Evolutionary conservation across 345 rosid species (phyloP).

Genomic region (Orychophragmus violaceus): DNA sequence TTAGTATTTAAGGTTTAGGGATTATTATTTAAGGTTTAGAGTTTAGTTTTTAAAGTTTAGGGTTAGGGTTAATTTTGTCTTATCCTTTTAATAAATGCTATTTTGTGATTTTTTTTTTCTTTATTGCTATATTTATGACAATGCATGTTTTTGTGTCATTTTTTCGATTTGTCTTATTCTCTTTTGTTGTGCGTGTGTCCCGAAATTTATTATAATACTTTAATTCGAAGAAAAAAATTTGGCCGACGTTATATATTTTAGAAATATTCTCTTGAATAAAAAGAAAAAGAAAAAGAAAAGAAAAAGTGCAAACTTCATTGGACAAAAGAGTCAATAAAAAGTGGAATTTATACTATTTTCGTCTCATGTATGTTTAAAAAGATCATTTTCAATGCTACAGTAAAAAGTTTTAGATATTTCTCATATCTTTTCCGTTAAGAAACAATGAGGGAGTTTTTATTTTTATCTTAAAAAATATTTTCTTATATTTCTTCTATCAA

Average conservation of each 20-base stretch:
- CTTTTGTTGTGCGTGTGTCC: neutral
- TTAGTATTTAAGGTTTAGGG: too few relatives aligned
- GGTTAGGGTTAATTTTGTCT: too few relatives aligned
- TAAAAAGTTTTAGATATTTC: slow-evolving; percentile 12
- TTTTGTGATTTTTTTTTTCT: too few relatives aligned
- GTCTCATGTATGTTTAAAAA: neutral
- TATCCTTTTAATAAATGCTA: too few relatives aligned
- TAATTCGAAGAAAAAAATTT: neutral
- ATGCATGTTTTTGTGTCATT: too few relatives aligned
- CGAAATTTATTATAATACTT: neutral
- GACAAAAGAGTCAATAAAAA: neutral
- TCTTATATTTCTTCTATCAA: neutral
- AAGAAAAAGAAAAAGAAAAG: neutral
- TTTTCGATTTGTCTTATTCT: too few relatives aligned
- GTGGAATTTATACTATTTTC: too few relatives aligned
- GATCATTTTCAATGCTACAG: neutral
- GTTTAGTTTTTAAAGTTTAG: too few relatives aligned
- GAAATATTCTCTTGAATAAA: neutral
- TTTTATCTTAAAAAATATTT: neutral
- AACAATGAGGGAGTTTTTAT: neutral
- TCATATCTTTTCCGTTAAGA: neutral
- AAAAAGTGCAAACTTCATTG: neutral
- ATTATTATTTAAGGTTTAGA: too few relatives aligned
- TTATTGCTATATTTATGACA: too few relatives aligned
- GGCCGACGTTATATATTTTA: slow-evolving; percentile 18